These are phyloP conservation scores for Wickerhamiella bombiphila DNA, from an alignment of 805 yeast species.

Conservation along the genomic window DNA sequence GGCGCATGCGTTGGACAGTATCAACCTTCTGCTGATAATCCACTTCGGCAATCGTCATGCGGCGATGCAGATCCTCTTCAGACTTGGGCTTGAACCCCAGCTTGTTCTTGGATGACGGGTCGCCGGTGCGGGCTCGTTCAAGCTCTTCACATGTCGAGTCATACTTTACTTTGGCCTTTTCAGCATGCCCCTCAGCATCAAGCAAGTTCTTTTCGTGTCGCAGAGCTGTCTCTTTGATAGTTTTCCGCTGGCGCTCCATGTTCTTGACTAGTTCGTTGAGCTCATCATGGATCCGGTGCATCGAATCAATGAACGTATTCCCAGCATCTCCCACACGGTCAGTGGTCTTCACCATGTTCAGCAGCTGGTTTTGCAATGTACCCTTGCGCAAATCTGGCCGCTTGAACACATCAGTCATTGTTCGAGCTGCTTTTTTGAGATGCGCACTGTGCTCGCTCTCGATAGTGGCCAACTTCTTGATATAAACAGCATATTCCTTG, in stretches of 20 bases:
- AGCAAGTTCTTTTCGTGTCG: constrained; percentile 70
- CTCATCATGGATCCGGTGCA: constrained; percentile 79
- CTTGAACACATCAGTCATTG: constrained; percentile 37
- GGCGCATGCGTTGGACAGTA: constrained; percentile 55
- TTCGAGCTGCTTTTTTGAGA: constrained; percentile 51
- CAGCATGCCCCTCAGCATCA: constrained; percentile 73
- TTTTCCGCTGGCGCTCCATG: constrained; percentile 58
- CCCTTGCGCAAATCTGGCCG: constrained; percentile 39
- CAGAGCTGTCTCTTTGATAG: constrained; percentile 66
- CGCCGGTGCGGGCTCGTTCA: constrained; percentile 65
- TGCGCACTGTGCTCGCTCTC: constrained; percentile 71
- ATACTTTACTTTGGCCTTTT: constrained; percentile 72
- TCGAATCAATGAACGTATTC: constrained; percentile 58
- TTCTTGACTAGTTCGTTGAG: constrained; percentile 53
- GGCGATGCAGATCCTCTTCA: constrained; percentile 74
- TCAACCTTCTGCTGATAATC: constrained; percentile 73
- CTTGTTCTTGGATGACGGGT: constrained; percentile 72
- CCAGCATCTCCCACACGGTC: constrained; percentile 63
- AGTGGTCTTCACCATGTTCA: constrained; percentile 58
- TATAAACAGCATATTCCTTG: constrained; percentile 69
- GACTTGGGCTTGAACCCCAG: constrained; percentile 74
- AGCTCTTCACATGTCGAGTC: constrained; percentile 70
- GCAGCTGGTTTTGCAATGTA: constrained; percentile 52
- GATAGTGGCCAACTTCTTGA: constrained; percentile 60
- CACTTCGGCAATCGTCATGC: constrained; percentile 70